Evolutionary conservation across 169 alveolate species (phyloP).

Genomic region (Eimeria mitis): DNA sequence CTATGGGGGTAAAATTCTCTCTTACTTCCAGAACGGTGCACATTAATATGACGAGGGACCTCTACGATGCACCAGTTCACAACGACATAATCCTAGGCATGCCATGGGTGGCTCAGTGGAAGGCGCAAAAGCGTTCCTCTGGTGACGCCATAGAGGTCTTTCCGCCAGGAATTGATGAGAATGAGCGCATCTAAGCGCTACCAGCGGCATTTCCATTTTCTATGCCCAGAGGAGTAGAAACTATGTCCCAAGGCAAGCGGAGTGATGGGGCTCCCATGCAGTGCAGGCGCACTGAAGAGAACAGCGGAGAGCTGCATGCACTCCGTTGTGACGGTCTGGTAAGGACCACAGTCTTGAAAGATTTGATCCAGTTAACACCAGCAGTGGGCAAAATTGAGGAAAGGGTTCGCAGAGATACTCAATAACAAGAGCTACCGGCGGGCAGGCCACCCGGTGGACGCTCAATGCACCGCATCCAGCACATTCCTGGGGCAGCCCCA

Average conservation of each 20-base stretch:
- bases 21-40: background rate
- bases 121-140: background rate
- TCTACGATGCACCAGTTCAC: background rate
- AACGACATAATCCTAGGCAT: background rate
- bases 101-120: background rate
- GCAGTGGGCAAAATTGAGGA: background rate
- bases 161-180: background rate
- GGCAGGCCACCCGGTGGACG: background rate
- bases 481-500: background rate
- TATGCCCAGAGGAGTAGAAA: background rate
- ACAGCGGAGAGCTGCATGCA: background rate
- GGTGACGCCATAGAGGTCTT: background rate
- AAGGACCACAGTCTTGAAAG: background rate
- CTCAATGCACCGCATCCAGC: background rate
- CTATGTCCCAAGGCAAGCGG: background rate
- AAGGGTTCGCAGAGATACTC: background rate
- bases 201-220: background rate
- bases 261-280: background rate
- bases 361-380: background rate
- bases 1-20: background rate
- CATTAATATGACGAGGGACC: background rate
- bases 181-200: background rate
- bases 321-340: background rate
- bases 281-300: background rate
- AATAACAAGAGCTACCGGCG: background rate